phyloP scores from a whole-genome alignment of 768 basidiomycete genomes.

The Mycena latifolia region DNA sequence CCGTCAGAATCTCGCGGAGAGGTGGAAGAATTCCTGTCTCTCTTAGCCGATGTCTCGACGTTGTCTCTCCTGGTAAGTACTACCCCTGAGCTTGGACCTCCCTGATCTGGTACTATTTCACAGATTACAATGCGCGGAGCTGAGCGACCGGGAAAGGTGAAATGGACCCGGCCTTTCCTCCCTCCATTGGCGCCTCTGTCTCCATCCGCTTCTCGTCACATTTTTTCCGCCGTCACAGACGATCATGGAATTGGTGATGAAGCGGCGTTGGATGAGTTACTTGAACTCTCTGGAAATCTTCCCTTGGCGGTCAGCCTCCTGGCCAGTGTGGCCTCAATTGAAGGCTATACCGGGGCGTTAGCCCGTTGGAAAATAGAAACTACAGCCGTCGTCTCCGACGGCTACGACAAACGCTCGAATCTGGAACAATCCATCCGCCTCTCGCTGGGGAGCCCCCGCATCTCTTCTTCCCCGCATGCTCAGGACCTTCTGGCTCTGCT shows the following conservation, averaged over 20 bases:
- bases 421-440: background rate
- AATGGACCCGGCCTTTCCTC: too few species aligned
- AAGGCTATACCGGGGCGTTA: background rate
- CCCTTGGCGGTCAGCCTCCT: background rate
- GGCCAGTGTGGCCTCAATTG: background rate
- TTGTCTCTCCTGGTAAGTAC: conserved; percentile 1
- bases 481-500: background rate
- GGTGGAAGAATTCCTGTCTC: conserved; percentile 6
- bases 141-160: too few species aligned
- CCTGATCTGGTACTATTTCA: background rate
- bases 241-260: background rate
- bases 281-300: background rate
- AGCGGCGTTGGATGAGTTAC: background rate
- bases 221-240: background rate
- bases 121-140: too few species aligned
- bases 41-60: background rate
- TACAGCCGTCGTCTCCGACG: background rate
- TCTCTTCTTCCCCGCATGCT: background rate
- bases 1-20: background rate
- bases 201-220: background rate
- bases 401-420: background rate
- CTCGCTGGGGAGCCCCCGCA: background rate
- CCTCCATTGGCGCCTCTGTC: background rate
- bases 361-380: background rate
- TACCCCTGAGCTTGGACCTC: conserved; percentile 1